A percentile compares a stretch with the other conserved stretches of the same genome.
Evolutionary conservation across 2,329 filamentous ascomycete genomes (phyloP).

Genomic region (Arthrobotrys sinensis): DNA sequence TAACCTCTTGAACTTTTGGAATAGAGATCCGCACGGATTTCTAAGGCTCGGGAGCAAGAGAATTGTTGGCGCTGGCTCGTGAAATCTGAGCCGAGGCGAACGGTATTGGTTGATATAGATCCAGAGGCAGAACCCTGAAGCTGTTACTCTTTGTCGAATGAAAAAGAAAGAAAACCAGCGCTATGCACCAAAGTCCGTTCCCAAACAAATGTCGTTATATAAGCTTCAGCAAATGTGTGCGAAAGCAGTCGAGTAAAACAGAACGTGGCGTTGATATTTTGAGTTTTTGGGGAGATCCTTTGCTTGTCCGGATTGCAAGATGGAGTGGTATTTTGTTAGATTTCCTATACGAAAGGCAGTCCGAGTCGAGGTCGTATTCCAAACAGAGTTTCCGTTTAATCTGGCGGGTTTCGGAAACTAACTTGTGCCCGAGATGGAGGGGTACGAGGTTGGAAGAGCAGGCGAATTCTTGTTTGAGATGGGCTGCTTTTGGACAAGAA

Average conservation of each 20-base stretch:
- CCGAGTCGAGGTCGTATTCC: constrained; percentile 23
- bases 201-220: constrained; percentile 60
- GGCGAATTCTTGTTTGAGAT: constrained; percentile 22
- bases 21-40: constrained; percentile 6
- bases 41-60: constrained; percentile 22
- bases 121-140: constrained; percentile 26
- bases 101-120: constrained; percentile 54
- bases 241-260: constrained; percentile 59
- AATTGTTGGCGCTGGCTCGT: constrained; percentile 20
- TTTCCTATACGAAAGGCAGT: neutral
- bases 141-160: constrained; percentile 49
- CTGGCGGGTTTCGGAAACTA: constrained; percentile 19
- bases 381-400: constrained; percentile 40
- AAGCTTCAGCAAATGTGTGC: constrained; percentile 56
- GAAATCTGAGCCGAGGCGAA: constrained; percentile 35
- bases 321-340: constrained; percentile 13
- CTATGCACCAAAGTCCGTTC: constrained; percentile 61
- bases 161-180: constrained; percentile 61
- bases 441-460: constrained; percentile 16
- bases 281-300: constrained; percentile 54
- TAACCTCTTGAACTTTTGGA: neutral
- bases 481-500: constrained; percentile 34
- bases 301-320: constrained; percentile 31
- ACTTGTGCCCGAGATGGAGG: constrained; percentile 40
- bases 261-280: constrained; percentile 60